Evolutionary conservation across 2,329 filamentous ascomycete species (phyloP), one percentile per base, ranked within the genome.

Genomic region (Aspergillus terreus): DNA sequence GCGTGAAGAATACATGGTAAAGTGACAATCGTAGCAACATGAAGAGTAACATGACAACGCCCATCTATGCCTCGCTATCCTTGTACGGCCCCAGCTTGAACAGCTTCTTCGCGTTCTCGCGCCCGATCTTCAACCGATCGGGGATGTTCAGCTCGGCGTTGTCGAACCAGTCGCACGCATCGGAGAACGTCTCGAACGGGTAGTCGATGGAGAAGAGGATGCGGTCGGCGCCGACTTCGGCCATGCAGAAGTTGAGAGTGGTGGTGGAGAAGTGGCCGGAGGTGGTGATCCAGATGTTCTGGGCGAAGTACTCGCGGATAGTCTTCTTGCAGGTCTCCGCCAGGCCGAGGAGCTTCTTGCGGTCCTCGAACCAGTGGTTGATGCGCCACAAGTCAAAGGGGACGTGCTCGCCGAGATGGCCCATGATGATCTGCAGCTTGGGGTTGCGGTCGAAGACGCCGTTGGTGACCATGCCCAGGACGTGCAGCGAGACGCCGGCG

Each of bases 401-500:
- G n/a, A 78, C 68, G 46, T 77, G 74, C 57, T 78, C 76, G 17
- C 76, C 76, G 49, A 78, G 57, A 55, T 79, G 76, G 1, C 76
- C 76, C 5, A 79, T 62, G 49, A 79, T 74, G 36, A 79, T 59
- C 58, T 79, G 70, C 4, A 76, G 65, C 25, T 72, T 71, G 0
- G 77, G 76, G 53, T 75, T 66, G 12, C 75, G 68, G 56, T 79
- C 77, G 48, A 79, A 78, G 4, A 78, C 74, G 11, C 77, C 76
- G 55, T 77, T 78, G 7, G 74, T 78, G 1, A 78, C 71, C 69
- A 79, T 73, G 0, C 76, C 75, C 2, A 86, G 70, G 0, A 78
- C 67, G 62, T 86, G 83, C 0, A 85, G 74, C 52, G 73, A 78
- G 49, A 85, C 81, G 5, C 78, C 82, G 0, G 83, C 77, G 3